These are phyloP conservation scores for Austropuccinia psidii DNA, from an alignment of 1,284 basidiomycete species.

Conservation along the genomic window DNA sequence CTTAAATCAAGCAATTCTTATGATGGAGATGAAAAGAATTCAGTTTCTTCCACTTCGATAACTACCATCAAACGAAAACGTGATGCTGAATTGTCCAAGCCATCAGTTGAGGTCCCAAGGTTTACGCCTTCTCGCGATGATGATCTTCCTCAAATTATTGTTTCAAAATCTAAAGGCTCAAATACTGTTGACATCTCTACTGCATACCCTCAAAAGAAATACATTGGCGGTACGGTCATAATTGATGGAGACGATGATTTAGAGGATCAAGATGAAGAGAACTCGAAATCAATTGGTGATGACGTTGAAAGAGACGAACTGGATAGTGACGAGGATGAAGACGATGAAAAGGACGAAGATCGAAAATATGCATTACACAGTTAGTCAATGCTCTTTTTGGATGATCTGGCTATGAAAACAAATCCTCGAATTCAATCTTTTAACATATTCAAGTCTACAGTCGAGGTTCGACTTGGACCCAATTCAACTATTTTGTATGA, in stretches of 20 bases:
- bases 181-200: not conserved
- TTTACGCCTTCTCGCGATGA: too few relatives aligned
- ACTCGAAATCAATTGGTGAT: not conserved
- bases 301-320: not conserved
- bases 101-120: not conserved
- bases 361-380: conserved; percentile 13
- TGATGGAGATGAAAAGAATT: not conserved
- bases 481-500: conserved; percentile 64
- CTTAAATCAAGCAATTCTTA: not conserved
- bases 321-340: not conserved
- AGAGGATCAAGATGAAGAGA: not conserved
- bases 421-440: not conserved
- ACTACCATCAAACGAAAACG: not conserved
- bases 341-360: not conserved
- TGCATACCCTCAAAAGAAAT: not conserved
- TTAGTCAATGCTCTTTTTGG: not conserved
- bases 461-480: conserved; percentile 69
- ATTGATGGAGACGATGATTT: not conserved
- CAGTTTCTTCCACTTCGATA: not conserved
- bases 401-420: not conserved
- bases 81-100: not conserved
- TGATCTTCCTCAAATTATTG: not conserved
- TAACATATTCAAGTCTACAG: conserved; percentile 50
- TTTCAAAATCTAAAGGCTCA: not conserved
- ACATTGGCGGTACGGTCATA: not conserved